Evolutionary conservation across 2,329 filamentous ascomycete genomes (phyloP), one percentile per base, ranked within the genome.

Genomic region (Trichoderma sp.): DNA sequence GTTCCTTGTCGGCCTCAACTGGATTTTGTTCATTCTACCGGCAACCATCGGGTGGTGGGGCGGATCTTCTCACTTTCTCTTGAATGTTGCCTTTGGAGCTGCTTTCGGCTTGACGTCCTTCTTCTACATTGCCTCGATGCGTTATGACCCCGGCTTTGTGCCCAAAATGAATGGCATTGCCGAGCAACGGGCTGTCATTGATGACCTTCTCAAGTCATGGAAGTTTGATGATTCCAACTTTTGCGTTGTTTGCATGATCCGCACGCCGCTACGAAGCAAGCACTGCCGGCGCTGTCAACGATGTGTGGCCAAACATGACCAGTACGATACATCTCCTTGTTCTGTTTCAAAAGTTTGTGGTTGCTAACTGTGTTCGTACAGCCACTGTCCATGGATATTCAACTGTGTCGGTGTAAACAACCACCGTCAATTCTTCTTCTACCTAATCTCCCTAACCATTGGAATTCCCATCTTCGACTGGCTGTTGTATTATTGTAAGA

Each of bases 361-460:
- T 18, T 21, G 21, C 32, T 65, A 73, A 74, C 79, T 70, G 6
- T 15, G 12, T 21, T 4, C 34, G 2, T 6, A n/a, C 21, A 97
- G 94, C 79, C 96, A 99, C 80, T 99, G 96, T 78, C 96, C 96
- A 0, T 99, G 96, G 96, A 93, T 98, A 28, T 93, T 97, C 83
- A 98, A 98, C 82, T 99, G 96, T 78, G 89, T 99, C 56, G 96
- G 93, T 57, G 89, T 96, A 74, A 98, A 98, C 84, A 99, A 98
- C 80, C 93, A 98, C 78, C 91, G 96, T 15, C 95, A 98, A 76
- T 99, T 99, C 81, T 92, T 98, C 78, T 84, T 98, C 64, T 99
- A 98, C 80, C 88, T 99, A 21, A 83, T 97, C 56, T 90, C 83
- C 77, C 84, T 99, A 74, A 92, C 94, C 70, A 74, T 92, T 18